Base-by-base conservation (phyloP, 2,329 filamentous ascomycete species). In the Phaeoacremonium minimum region DNA sequence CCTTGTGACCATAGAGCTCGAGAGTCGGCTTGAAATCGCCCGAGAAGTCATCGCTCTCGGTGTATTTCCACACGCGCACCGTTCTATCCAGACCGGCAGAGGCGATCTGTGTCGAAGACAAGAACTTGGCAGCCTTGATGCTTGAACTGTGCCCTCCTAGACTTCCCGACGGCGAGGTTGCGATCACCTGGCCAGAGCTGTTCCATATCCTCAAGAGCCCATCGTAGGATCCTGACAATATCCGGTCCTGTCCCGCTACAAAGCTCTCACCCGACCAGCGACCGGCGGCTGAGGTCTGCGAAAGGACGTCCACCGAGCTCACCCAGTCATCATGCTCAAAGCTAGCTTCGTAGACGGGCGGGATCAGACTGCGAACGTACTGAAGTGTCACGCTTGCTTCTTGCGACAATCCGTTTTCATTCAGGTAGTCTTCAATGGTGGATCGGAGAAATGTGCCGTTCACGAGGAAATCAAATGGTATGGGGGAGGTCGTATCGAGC, bases 301-400 rank as follows among this genome's bases (percentile, higher is more conserved):
- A 90, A 16, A 95, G 69, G 5, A 95, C 77, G 58, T 96, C 89
- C 17, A 97, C 80, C 17, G 79, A 77, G 57, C 87, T 87, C 33
- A 98, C 86, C 93, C 93, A 98, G 61, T 97, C 93, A 55, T 98
- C 90, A 60, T 98, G 91, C 66, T 96, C 84, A 58, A 95, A 98
- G 55, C 86, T 93, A 11, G 89, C 85, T 49, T 95, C 82, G 59
- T 93, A 91, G 22, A 86, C 73, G 14, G 93, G 93, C 7, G 93
- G 93, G 42, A 96, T 80, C 49, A 96, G 69, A 45, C 89, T 93
- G 51, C 89, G 84, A 22, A 96, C 88, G 63, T 97, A 98, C 68
- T 97, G 90, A 39, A 98, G 75, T 22, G 83, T 85, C 35, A 98
- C 67, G 4, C 85, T 91, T 5, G 83, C 85, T 68, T 98, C 93